Conservation (phyloP, 345 rosid genomes). For the Orychophragmus violaceus region DNA sequence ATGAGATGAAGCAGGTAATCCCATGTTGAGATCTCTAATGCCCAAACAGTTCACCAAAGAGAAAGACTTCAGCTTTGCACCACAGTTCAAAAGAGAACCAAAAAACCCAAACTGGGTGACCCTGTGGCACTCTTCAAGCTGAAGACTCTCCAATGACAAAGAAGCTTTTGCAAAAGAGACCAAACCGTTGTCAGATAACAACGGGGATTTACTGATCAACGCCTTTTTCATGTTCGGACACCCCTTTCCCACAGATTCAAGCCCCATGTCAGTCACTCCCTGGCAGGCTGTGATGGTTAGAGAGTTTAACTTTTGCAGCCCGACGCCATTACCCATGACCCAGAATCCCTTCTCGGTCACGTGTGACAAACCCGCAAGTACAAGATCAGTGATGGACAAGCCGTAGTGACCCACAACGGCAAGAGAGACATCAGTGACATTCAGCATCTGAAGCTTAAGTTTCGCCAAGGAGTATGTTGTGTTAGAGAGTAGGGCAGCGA, state of each 20-base stretch:
- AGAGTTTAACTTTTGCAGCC: constrained; percentile 71
- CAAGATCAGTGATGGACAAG: constrained; percentile 56
- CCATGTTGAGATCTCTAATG: constrained; percentile 48
- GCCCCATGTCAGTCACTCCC: constrained; percentile 70
- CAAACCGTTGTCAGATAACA: constrained; percentile 74
- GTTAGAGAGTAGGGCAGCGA: constrained; percentile 52
- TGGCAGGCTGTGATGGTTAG: constrained; percentile 55
- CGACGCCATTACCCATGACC: constrained; percentile 91
- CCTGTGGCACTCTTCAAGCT: constrained; percentile 92
- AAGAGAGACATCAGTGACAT: constrained; percentile 70
- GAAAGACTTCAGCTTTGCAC: constrained; percentile 59
- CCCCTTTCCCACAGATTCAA: constrained; percentile 72
- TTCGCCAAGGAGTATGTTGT: constrained; percentile 43
- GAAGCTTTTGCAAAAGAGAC: constrained; percentile 64
- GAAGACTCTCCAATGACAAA: constrained; percentile 63
- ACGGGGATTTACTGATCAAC: constrained; percentile 44
- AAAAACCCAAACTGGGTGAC: constrained; percentile 83
- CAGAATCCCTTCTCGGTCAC: constrained; percentile 88
- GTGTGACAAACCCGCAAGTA: constrained; percentile 50
- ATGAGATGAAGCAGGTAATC: constrained; percentile 32
- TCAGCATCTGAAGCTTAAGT: constrained; percentile 71
- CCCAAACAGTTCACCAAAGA: constrained; percentile 70
- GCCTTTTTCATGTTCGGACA: constrained; percentile 73
- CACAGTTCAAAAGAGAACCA: constrained; percentile 65
- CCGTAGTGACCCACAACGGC: constrained; percentile 93